Base-by-base conservation (phyloP, 2,329 filamentous ascomycete species). In the Fusarium scirpi region DNA sequence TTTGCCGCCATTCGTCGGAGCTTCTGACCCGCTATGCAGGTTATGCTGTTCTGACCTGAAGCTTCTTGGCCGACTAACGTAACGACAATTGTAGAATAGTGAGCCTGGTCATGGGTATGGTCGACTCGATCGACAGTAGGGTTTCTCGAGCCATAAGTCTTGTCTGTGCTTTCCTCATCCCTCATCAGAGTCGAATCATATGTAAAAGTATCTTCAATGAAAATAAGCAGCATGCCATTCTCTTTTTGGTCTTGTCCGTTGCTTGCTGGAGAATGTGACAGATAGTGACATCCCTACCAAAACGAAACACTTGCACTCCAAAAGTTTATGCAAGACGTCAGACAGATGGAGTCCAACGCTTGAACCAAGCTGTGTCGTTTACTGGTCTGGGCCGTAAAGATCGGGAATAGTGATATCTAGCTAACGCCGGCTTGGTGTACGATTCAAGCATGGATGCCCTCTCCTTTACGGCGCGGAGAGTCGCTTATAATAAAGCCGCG, bases 111-210 rank as follows among this genome's bases (percentile, higher is more conserved):
- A 55, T 58, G 56, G 65, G 49, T 46, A 65, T 43, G 55, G 54
- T 44, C 66, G 57, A 61, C 65, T 69, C 69, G 70, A 74, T 74
- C 72, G 71, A 63, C 72, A 64, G 69, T 63, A 71, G 69, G 69
- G 69, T 57, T 69, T 54, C 43, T 68, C 13, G 40, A 63, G 57
- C 52, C 48, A 65, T 56, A 38, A 52, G 52, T 44, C 49, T 67
- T 38, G 62, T 62, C 67, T 41, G 57, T 70, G 67, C 62, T 63
- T 62, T 48, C 62, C 32, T 57, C 18, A 54, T 32, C 46, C 48
- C 30, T 49, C 10, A 25, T 18, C 34, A 18, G 46, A 51, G n/a
- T 5, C 9, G 15, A 27, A 47, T 24, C 12, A 24, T 27, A 6
- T 27, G 30, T 20, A 27, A 25, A 40, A 30, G 22, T 34, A 8